Conservation (phyloP, 2,329 filamentous ascomycete species). For the Phyllosticta citribraziliensis region DNA sequence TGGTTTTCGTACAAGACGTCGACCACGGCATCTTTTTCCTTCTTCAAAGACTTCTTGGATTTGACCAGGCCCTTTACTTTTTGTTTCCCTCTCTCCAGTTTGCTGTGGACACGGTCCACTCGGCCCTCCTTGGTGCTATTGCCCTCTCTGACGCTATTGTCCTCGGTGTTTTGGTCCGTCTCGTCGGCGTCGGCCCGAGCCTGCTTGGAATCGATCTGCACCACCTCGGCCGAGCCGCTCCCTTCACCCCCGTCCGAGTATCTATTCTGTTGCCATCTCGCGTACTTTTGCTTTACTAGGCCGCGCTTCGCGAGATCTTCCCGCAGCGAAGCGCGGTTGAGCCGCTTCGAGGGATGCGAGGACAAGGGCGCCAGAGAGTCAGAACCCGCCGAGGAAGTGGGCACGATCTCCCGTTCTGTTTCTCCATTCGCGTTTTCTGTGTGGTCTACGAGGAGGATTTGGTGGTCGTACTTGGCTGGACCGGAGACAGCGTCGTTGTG, state of each 20-base stretch:
- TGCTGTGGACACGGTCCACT: constrained; percentile 13
- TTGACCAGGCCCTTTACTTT: constrained; percentile 11
- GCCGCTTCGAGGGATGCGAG: constrained; percentile 10
- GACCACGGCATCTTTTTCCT: constrained; percentile 36
- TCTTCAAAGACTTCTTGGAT: constrained; percentile 21
- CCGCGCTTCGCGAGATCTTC: constrained; percentile 14
- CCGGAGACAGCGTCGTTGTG: constrained; percentile 4
- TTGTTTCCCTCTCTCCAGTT: constrained; percentile 20
- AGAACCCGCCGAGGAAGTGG: background rate
- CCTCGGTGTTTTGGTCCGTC: background rate
- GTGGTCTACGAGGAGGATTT: constrained; percentile 58
- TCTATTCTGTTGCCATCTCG: constrained; percentile 20
- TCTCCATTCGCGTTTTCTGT: constrained; percentile 33
- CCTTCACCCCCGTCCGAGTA: background rate
- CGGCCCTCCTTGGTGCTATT: constrained; percentile 4
- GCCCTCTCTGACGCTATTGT: background rate
- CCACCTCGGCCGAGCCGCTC: background rate
- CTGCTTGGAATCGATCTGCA: constrained; percentile 5
- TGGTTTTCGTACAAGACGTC: constrained; percentile 96
- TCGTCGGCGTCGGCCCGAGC: background rate
- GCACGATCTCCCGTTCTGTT: background rate
- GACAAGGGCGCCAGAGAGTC: constrained; percentile 1
- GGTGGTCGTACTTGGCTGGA: constrained; percentile 42
- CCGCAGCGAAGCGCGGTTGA: constrained; percentile 19
- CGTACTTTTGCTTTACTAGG: constrained; percentile 23